Evolutionary conservation across 2,329 filamentous ascomycete species (phyloP), one percentile per base, ranked within the genome.

Genomic region (Fusarium camptoceras): DNA sequence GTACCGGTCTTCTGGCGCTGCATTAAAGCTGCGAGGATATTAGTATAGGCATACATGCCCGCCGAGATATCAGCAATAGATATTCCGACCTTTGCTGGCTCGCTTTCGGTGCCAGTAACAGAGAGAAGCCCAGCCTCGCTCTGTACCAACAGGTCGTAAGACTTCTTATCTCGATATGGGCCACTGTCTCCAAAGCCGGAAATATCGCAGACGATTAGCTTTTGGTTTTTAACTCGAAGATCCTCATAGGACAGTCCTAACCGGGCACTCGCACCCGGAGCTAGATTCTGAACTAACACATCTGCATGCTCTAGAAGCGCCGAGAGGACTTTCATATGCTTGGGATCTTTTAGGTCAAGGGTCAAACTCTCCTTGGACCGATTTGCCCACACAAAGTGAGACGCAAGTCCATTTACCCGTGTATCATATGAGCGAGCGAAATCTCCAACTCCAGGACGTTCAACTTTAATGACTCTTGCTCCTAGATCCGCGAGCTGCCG

Each of bases 321-420:
- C 73, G 79, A 81, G n/a, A 87, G 73, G 2, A 83, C 73, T 0
- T 73, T 66, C 47, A 85, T 79, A 46, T 87, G 82, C 8, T 76
- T 73, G 0, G 79, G 66, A 14, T 80, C 70, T 64, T 87, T 87
- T 18, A 87, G 68, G 43, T 87, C 82, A 0, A 87, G 78, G 1
- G 83, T 84, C 11, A 87, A 74, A 49, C 83, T 86, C 71, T 87
- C 84, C 55, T 87, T 87, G 9, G 84, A 85, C 24, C 85, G 81
- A 64, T 87, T 87, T 0, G 82, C 79, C 85, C 86, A 87, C n/a
- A 87, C 80, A 59, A 87, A 87, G 69, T 87, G 85, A 0, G 85
- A 87, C 0, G 83, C 78, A 16, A 85, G 76, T 1, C 85, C 85
- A 10, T 81, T 79, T 4, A 86, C 84, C 11, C 85, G 81, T 0